Base-by-base conservation (phyloP, 768 basidiomycete species). In the Kwoniella sp. region DNA sequence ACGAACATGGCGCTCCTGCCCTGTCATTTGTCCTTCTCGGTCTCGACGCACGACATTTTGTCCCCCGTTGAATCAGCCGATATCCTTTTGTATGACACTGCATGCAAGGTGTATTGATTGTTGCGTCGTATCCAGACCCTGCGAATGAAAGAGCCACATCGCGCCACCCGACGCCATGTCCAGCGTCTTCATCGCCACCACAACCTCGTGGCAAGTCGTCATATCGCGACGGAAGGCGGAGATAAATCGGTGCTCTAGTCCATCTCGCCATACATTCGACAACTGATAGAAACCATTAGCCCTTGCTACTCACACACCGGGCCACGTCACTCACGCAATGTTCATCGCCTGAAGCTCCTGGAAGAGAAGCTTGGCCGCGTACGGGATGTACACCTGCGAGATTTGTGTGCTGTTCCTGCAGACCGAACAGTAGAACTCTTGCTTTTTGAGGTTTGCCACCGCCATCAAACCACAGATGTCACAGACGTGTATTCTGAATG, bases 401-500 rank as follows among this genome's bases (percentile, higher is more conserved):
- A 87, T 87, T 27, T 88, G 88, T 15, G 90, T 93, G 78, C 92
- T 92, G 79, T 95, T 96, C 72, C 91, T 88, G 77, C 93, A 98
- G 20, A 91, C 87, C 49, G 93, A 87, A 71, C 95, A 99, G 78
- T 98, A 90, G 74, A 96, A 98, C 32, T 84, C 91, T 81, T 96
- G 93, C 76, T 96, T 96, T 86, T 98, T 96, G 83, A 99, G 80
- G 74, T 98, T 96, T 17, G 95, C 95, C 70, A 98, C 93, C 2
- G 95, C 92, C 11, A 92, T 93, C 50, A 99, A 77, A 60, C 95
- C 93, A 69, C 95, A 96, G 60, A 87, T 59, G 34, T 67, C 65
- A 36, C 65, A 67, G 19, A 67, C 65, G 46, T 67, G 65, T 46
- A 67, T 59, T 41, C 65, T 48, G 59, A 67, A 67, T 3, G 57